Conservation (phyloP, 352 stramenopile genomes). For the Aphanomyces stellatus region DNA sequence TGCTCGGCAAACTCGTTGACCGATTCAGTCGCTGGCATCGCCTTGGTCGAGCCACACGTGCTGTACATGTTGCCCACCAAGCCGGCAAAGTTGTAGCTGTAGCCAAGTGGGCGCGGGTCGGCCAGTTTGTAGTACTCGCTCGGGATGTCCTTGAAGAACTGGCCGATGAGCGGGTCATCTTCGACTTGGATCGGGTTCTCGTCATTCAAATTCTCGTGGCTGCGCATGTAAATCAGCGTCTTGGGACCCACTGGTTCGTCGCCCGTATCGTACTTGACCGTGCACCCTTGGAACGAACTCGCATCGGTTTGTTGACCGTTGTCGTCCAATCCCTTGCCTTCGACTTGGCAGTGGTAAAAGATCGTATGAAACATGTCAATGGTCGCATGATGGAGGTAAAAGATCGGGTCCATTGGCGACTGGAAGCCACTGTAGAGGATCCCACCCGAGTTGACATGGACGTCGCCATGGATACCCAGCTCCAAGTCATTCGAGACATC, state of each 20-base stretch:
- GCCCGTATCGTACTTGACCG: not conserved
- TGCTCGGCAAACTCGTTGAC: not conserved
- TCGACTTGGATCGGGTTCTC: constrained; percentile 13
- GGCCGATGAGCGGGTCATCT: constrained; percentile 20
- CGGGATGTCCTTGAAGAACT: constrained; percentile 19
- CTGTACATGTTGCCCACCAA: constrained; percentile 34
- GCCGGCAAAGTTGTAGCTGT: constrained; percentile 43
- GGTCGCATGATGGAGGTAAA: constrained; percentile 42
- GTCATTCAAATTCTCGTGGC: constrained; percentile 1
- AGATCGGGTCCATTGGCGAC: constrained; percentile 42
- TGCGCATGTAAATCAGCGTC: not conserved
- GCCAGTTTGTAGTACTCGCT: constrained; percentile 34
- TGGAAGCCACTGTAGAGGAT: constrained; percentile 38
- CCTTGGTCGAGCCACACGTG: constrained; percentile 24
- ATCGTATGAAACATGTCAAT: not conserved
- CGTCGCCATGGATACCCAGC: constrained; percentile 16
- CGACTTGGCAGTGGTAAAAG: constrained; percentile 2
- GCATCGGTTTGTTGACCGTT: not conserved
- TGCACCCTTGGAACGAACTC: constrained; percentile 1
- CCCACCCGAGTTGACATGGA: constrained; percentile 35
- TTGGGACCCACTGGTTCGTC: not conserved
- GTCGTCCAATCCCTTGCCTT: not conserved
- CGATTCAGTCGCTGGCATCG: not conserved
- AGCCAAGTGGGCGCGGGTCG: constrained; percentile 40
- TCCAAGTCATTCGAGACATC: not conserved